Conservation (phyloP, 2,329 filamentous ascomycete species). For the Aspergillus sp. region DNA sequence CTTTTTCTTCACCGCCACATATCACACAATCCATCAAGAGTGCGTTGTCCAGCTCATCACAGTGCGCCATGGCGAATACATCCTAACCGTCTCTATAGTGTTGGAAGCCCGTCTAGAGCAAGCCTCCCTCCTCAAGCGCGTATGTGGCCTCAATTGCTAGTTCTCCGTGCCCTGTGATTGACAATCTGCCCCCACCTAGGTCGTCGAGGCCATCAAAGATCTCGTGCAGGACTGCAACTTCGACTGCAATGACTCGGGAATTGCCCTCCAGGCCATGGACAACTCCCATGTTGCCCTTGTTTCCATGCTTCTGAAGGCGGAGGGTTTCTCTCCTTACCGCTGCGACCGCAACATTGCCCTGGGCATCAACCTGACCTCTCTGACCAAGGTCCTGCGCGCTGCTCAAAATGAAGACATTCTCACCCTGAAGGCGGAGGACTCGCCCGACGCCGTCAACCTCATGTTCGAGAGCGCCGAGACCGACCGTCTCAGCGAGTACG, state of each 20-base stretch:
- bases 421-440: constrained; percentile 96
- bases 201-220: constrained; percentile 98
- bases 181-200: constrained; percentile 51
- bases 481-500: constrained; percentile 96
- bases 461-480: constrained; percentile 87
- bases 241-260: constrained; percentile 99
- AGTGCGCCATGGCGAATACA: neutral
- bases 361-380: constrained; percentile 91
- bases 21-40: constrained; percentile 27
- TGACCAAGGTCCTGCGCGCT: constrained; percentile 95
- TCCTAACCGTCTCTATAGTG: constrained; percentile 52
- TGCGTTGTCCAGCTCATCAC: constrained; percentile 19
- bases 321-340: constrained; percentile 90
- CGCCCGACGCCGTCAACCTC: constrained; percentile 91
- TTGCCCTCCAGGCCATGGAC: constrained; percentile 99
- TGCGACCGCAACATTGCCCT: constrained; percentile 99
- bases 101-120: constrained; percentile 97
- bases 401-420: constrained; percentile 93
- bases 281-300: constrained; percentile 99
- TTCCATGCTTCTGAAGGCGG: constrained; percentile 97
- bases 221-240: constrained; percentile 99
- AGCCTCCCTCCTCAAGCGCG: constrained; percentile 93
- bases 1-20: constrained; percentile 13
- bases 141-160: constrained; percentile 38
- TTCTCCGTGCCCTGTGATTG: neutral